A percentile compares a stretch with the other conserved stretches of the same genome.
Conservation (phyloP, 176 grass and related monocot genomes). For the Oryza brachyantha region DNA sequence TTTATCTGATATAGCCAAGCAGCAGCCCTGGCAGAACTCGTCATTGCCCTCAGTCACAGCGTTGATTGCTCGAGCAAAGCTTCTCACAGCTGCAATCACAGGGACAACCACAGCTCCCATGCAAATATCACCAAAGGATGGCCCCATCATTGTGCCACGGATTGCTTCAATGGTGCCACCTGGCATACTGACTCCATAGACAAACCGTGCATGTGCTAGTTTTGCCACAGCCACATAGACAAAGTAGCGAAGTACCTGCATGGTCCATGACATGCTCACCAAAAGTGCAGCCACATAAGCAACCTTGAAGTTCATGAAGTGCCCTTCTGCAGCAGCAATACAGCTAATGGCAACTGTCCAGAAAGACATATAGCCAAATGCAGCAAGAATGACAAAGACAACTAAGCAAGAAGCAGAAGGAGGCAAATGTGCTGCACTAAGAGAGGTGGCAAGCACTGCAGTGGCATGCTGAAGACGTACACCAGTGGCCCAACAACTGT, state of each 20-base stretch:
- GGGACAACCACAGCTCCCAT: conserved; percentile 64
- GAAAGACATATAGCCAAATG: conserved; percentile 61
- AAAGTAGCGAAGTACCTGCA: conserved; percentile 65
- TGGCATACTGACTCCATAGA: conserved; percentile 37
- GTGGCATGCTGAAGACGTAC: conserved; percentile 65
- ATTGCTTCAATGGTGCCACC: conserved; percentile 46
- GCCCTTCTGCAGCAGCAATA: conserved; percentile 52
- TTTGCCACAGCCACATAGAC: conserved; percentile 68
- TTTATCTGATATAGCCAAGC: conserved; percentile 52
- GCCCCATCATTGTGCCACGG: conserved; percentile 36
- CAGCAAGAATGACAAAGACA: conserved; percentile 49
- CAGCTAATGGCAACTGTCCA: conserved; percentile 79
- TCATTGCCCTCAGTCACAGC: conserved; percentile 47
- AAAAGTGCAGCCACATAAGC: conserved; percentile 64
- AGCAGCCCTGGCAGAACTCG: conserved; percentile 76
- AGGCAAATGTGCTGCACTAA: conserved; percentile 43
- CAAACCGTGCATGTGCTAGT: conserved; percentile 55
- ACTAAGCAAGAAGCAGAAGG: conserved; percentile 35
- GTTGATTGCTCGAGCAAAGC: conserved; percentile 56
- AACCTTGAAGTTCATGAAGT: conserved; percentile 44
- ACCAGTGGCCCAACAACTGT: conserved; percentile 70
- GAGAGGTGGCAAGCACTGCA: conserved; percentile 54
- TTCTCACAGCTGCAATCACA: conserved; percentile 42
- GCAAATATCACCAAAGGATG: conserved; percentile 75
- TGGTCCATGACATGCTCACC: conserved; percentile 82